Conservation (phyloP, 2,329 filamentous ascomycete genomes). For the Pyricularia sp. region DNA sequence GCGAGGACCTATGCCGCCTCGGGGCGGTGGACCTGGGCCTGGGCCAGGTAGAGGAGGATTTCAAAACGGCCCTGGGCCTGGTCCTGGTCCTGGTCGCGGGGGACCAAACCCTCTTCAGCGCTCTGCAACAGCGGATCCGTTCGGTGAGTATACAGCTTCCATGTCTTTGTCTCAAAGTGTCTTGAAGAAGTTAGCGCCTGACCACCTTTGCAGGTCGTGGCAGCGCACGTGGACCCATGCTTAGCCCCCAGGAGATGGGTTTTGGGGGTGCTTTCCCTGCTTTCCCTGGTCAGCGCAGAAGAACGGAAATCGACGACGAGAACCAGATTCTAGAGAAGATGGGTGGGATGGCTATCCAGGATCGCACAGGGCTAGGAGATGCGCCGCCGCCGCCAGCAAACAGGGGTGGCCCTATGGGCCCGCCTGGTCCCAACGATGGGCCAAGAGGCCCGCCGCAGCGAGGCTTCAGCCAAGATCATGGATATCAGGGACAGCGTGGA, state of each 20-base stretch:
- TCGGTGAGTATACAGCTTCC: slow-evolving; percentile 19
- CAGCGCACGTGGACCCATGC: slow-evolving; percentile 4
- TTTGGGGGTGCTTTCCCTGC: slow-evolving; percentile 28
- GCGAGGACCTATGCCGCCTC: slow-evolving; percentile 30
- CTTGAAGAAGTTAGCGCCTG: slow-evolving; percentile 1
- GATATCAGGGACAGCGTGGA: slow-evolving; percentile 14
- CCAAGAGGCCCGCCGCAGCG: slow-evolving; percentile 10
- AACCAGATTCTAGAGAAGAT: slow-evolving; percentile 27
- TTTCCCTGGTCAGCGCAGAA: slow-evolving; percentile 26
- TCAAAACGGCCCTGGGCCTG: slow-evolving; percentile 16
- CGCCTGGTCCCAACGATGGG: slow-evolving; percentile 14
- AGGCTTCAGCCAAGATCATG: slow-evolving; percentile 12
- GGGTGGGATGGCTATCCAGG: slow-evolving; percentile 25
- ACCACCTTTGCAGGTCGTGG: neutral
- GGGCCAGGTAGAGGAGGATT: slow-evolving; percentile 22
- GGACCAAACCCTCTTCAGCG: slow-evolving; percentile 20
- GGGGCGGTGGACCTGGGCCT: slow-evolving; percentile 17
- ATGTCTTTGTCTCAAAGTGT: too few species aligned
- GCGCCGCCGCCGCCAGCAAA: slow-evolving; percentile 10
- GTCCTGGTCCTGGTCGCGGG: slow-evolving; percentile 22
- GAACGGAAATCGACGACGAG: slow-evolving; percentile 27
- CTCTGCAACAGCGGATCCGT: slow-evolving; percentile 25
- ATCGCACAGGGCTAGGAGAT: slow-evolving; percentile 5
- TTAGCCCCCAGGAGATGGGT: slow-evolving; percentile 17
- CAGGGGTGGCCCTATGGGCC: slow-evolving; percentile 18